Base-by-base conservation (phyloP, 495 filamentous ascomycete genomes). In the Penicillium mononematosum region DNA sequence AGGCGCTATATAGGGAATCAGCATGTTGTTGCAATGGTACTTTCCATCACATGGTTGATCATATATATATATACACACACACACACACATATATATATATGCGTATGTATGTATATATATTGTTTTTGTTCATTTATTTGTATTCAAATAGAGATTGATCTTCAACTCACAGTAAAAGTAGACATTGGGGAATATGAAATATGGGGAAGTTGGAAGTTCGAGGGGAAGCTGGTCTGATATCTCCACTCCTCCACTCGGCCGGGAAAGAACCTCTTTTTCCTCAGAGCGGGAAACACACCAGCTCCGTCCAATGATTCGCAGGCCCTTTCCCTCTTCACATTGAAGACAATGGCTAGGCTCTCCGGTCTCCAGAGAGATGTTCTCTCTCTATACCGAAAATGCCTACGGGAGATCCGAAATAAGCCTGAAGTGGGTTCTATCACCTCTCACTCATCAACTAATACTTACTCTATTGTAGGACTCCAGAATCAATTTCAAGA, bases 301-400 rank as follows among this genome's bases (percentile, higher is more conserved):
- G 51, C 53, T 58, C 51, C 59, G 25, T 53, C 48, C 49, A 56
- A 50, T 49, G 48, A 49, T 54, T 47, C 14, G 32, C 45, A 27
- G 16, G 20, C 36, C 42, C 50, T 31, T 53, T 55, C 17, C 32
- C 19, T 29, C 19, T 44, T 16, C 31, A 43, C 12, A 22, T 34
- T 42, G n/a, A 29, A 29, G 54, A 19, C 45, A 34, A 71, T 77
- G 74, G 71, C 73, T 20, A 68, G 85, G 65, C 79, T 89, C 19
- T 95, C 93, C 9, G 95, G 95, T 36, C 79, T 98, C n/a, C 95
- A 98, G 65, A 86, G 84, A 67, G 89, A 95, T 53, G 92, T 98
- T 8, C 71, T 98, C 41, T 78, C 84, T 36, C 83, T 98, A 10
- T 98, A 98, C 64, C 85, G 92, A 45, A 82, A 84, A 63, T 97